These are phyloP conservation scores for Caloboletus firmus DNA, from an alignment of 1,284 basidiomycete species.

Conservation along the genomic window DNA sequence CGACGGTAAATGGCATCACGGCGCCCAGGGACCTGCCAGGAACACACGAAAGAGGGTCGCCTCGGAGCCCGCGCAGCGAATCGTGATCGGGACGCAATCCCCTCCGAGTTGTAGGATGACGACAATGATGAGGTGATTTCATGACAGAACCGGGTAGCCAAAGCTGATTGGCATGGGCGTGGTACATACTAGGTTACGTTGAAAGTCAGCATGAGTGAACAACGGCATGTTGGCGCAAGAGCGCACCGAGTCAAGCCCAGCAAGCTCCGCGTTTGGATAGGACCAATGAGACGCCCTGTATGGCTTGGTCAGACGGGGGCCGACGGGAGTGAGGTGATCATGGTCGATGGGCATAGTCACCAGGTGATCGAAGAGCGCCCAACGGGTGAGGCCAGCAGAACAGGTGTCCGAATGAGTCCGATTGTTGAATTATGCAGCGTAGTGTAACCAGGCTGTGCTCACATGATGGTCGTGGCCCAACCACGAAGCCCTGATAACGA, in stretches of 20 bases:
- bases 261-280: constrained; percentile 3
- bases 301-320: constrained; percentile 7
- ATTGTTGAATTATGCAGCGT: background rate
- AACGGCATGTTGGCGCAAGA: constrained; percentile 11
- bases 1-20: constrained; percentile 28
- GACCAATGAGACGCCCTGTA: background rate
- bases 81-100: constrained; percentile 1
- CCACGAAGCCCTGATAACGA: background rate
- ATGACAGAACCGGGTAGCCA: constrained; percentile 8
- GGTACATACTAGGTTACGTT: constrained; percentile 12
- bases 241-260: constrained; percentile 1
- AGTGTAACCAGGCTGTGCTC: background rate
- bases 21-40: constrained; percentile 26
- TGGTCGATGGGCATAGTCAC: constrained; percentile 2
- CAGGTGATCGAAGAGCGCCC: constrained; percentile 1
- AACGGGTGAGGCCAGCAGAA: constrained; percentile 6
- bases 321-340: constrained; percentile 5
- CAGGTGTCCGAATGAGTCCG: background rate
- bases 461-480: background rate
- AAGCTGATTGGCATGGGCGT: constrained; percentile 14
- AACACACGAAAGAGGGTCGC: constrained; percentile 24
- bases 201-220: constrained; percentile 9
- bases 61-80: constrained; percentile 35
- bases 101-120: constrained; percentile 14
- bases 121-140: constrained; percentile 30